These are phyloP conservation scores for Closterium sp. DNA, from an alignment of 139 green algal species.

Conservation along the genomic window DNA sequence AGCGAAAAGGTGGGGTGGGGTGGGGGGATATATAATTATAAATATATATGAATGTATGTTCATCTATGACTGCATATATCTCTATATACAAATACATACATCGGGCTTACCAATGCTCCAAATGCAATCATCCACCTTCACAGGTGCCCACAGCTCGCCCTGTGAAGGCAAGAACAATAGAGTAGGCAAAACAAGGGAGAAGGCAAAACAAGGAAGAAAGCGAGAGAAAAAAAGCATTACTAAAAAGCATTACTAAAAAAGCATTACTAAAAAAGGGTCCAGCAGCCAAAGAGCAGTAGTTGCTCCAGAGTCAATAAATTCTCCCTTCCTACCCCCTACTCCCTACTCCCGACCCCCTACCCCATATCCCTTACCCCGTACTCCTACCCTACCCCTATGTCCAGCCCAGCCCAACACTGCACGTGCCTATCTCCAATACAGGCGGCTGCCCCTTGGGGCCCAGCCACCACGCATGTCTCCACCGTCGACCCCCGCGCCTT, in stretches of 20 bases:
- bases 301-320: no score
- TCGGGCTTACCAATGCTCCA: conserved; percentile 71
- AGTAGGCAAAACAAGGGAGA: not conserved
- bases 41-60: no score
- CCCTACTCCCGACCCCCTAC: not conserved
- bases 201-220: not conserved
- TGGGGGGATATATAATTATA: no score
- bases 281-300: no score
- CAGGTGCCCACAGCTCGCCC: conserved; percentile 71
- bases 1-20: no score
- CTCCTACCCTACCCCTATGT: not conserved
- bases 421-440: conserved; percentile 41
- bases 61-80: no score
- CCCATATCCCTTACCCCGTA: not conserved
- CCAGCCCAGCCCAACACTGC: not conserved
- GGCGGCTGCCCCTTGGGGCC: conserved; percentile 24
- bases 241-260: no score
- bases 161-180: conserved; percentile 50
- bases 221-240: no score
- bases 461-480: not conserved
- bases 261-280: no score
- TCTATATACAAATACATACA: no score
- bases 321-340: not conserved
- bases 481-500: not conserved
- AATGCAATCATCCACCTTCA: conserved; percentile 85